These are phyloP conservation scores for Brassica balearica DNA, from an alignment of 441 rosid genomes.

Conservation along the genomic window DNA sequence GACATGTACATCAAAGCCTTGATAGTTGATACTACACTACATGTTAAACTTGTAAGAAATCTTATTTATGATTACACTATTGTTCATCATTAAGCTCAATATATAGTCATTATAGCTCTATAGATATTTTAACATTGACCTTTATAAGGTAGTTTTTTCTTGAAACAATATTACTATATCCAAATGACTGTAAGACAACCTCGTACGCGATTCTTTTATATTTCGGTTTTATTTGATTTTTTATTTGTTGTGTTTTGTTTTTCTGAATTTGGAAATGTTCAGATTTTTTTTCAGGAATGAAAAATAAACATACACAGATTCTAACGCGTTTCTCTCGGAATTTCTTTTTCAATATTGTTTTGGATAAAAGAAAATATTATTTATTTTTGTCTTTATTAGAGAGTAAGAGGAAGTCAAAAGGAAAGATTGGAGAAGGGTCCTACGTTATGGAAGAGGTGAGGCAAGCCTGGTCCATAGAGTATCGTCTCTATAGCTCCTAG, in stretches of 20 bases:
- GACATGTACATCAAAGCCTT: conserved; percentile 14
- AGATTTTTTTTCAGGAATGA: not conserved
- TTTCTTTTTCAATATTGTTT: not conserved
- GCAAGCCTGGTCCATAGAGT: conserved; percentile 37
- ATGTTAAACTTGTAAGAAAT: conserved; percentile 18
- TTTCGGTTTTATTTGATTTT: not conserved
- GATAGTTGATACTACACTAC: conserved; percentile 1
- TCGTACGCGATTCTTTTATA: not conserved
- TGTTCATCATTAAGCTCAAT: not conserved
- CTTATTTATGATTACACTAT: not conserved
- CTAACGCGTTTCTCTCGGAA: not conserved
- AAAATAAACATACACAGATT: not conserved
- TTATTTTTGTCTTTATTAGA: conserved; percentile 23
- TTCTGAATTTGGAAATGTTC: not conserved
- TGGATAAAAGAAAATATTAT: not conserved
- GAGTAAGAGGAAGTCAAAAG: conserved; percentile 25
- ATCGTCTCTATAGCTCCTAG: conserved; percentile 31
- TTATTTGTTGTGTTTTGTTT: not conserved
- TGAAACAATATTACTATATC: not conserved
- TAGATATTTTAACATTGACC: not conserved
- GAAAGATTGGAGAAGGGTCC: conserved; percentile 9
- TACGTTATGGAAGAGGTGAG: conserved; percentile 33
- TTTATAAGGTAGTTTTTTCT: not conserved
- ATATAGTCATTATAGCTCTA: not conserved
- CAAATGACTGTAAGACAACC: not conserved